A percentile compares a stretch with the other conserved stretches of the same genome.
phyloP scores from a whole-genome alignment of 2,329 filamentous ascomycete genomes.

The Coleophoma eucalyptorum region DNA sequence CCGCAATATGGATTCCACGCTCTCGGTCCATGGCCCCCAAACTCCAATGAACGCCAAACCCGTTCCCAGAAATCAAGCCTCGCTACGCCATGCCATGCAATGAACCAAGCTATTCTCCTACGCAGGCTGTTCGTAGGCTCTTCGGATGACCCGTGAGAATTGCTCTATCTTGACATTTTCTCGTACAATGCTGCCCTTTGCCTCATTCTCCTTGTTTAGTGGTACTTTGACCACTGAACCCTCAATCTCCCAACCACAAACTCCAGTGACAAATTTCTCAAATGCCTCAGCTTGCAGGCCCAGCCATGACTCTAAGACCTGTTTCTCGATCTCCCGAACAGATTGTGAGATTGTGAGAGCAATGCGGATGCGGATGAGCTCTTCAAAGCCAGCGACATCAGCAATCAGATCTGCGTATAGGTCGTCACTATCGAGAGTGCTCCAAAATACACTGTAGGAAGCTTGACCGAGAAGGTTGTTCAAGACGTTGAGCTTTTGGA shows the following conservation, averaged over 20 bases:
- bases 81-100: constrained; percentile 15
- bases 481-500: constrained; percentile 63
- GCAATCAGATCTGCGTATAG: constrained; percentile 93
- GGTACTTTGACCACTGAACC: constrained; percentile 69
- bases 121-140: constrained; percentile 81
- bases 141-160: constrained; percentile 74
- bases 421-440: constrained; percentile 86
- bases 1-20: no score
- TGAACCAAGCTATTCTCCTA: constrained; percentile 29
- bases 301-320: constrained; percentile 71
- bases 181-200: constrained; percentile 88
- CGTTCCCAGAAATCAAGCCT: constrained; percentile 6
- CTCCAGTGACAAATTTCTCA: constrained; percentile 76
- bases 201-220: constrained; percentile 95
- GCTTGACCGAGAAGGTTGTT: constrained; percentile 82
- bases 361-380: constrained; percentile 86
- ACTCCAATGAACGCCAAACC: constrained; percentile 21
- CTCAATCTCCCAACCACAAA: constrained; percentile 80
- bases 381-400: constrained; percentile 93
- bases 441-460: constrained; percentile 92
- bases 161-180: constrained; percentile 93
- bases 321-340: constrained; percentile 67
- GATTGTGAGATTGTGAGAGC: constrained; percentile 80
- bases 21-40: background rate
- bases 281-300: constrained; percentile 66